Base-by-base conservation (phyloP, 1,284 basidiomycete species). In the Ganoderma lingzhi region DNA sequence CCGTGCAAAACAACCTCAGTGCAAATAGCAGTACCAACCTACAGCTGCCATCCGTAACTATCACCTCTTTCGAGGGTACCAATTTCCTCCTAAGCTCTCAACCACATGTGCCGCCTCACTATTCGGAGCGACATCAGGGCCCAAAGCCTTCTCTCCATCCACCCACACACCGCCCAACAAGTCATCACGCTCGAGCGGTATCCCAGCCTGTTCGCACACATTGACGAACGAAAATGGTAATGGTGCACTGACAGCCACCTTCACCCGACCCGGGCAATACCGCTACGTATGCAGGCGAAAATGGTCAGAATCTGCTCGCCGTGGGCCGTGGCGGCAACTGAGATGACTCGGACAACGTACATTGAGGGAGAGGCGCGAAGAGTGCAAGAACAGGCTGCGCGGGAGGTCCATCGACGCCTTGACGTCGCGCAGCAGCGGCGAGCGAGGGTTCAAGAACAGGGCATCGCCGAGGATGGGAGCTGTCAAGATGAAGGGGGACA, bases 391-490 rank as follows among this genome's bases (percentile, higher is more conserved):
- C 28, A 91, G 77, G n/a, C 85, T 83, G 66, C 84, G 74, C 1
- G 84, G 85, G 14, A 88, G 70, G 42, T 70, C 69, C n/a, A 82
- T 76, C 42, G 78, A 19, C 14, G 30, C 35, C 23, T 53, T 51
- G 41, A 68, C 65, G 17, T 23, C 63, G 17, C 76, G 74, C 12
- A 71, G 71, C 41, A 86, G 79, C 67, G 67, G 81, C 58, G 70
- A 79, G 63, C 64, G 79, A 66, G 70, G 77, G 69, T 64, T 73
- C 75, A 86, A 84, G 77, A 88, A 87, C 3, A 86, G 68, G 0
- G 73, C 74, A 72, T 93, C 91, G 1, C 90, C 90, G 14, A 93
- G 80, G 64, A 93, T 87, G 9, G 91, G 91, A 53, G 86, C 91
- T 92, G 67, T 28, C n/a, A 41, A 53, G 66, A n/a, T 65, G 8